phyloP scores from a whole-genome alignment of 2,329 filamentous ascomycete species.

The Botrytis aclada region DNA sequence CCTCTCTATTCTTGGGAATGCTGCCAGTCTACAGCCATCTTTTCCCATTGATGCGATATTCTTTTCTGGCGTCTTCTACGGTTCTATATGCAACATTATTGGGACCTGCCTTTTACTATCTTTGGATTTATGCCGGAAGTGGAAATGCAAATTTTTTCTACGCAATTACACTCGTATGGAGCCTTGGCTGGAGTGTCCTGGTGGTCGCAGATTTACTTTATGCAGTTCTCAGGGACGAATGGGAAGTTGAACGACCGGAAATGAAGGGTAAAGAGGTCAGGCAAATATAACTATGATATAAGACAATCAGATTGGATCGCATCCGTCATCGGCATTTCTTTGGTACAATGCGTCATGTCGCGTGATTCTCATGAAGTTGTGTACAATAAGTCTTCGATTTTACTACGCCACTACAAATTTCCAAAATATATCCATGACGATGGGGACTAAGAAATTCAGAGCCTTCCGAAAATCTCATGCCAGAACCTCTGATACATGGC shows the following conservation, averaged over 20 bases:
- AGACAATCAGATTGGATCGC: background rate
- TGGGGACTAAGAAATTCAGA: background rate
- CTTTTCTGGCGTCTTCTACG: constrained; percentile 78
- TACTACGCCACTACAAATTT: background rate
- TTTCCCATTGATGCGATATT: constrained; percentile 90
- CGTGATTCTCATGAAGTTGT: background rate
- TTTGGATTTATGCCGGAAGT: constrained; percentile 97
- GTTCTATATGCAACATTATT: constrained; percentile 85
- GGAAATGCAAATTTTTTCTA: constrained; percentile 99
- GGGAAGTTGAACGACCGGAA: constrained; percentile 88
- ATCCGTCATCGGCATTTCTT: background rate
- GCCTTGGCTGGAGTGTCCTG: constrained; percentile 79
- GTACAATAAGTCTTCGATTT: background rate
- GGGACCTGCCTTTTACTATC: constrained; percentile 90
- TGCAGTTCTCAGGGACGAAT: constrained; percentile 85
- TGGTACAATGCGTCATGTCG: background rate
- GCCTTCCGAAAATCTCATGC: background rate
- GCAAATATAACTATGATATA: constrained; percentile 33
- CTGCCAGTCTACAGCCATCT: constrained; percentile 87
- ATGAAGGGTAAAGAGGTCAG: constrained; percentile 79
- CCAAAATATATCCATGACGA: background rate
- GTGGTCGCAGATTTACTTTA: constrained; percentile 79
- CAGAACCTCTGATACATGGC: no score
- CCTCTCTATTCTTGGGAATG: constrained; percentile 78
- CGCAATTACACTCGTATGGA: constrained; percentile 98